These are phyloP conservation scores for Schizosaccharomyces japonicus DNA, from an alignment of 805 yeast species.

Conservation along the genomic window DNA sequence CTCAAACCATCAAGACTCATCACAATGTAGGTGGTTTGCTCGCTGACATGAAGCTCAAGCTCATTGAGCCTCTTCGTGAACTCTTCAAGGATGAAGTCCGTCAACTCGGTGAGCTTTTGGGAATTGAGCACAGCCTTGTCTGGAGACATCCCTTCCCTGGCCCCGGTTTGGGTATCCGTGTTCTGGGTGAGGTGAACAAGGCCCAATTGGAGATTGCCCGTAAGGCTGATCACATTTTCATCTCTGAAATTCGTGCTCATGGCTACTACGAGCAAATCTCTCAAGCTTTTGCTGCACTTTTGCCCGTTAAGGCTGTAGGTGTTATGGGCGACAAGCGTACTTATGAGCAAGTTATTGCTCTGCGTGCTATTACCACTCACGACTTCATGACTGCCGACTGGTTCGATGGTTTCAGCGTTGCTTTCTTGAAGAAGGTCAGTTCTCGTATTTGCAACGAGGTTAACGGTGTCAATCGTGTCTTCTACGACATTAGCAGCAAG, in stretches of 20 bases:
- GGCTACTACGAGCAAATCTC: conserved; percentile 83
- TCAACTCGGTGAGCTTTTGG: conserved; percentile 77
- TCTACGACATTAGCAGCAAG: conserved; percentile 93
- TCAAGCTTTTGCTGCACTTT: conserved; percentile 90
- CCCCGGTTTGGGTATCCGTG: conserved; percentile 98
- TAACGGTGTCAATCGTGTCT: conserved; percentile 95
- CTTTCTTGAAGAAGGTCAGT: conserved; percentile 77
- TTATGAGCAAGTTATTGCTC: conserved; percentile 95
- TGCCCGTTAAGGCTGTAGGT: conserved; percentile 97
- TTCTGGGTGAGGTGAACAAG: conserved; percentile 85
- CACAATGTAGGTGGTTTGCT: conserved; percentile 95
- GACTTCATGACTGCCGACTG: conserved; percentile 99
- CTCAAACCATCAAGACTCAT: conserved; percentile 97
- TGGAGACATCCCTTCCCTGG: conserved; percentile 99
- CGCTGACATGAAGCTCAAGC: conserved; percentile 93
- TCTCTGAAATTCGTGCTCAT: conserved; percentile 81
- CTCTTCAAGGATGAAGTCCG: conserved; percentile 97
- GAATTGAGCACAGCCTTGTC: conserved; percentile 86
- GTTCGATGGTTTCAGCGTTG: conserved; percentile 67
- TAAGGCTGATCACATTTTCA: conserved; percentile 87
- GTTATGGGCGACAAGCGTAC: conserved; percentile 99
- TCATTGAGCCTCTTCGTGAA: conserved; percentile 96
- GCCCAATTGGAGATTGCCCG: conserved; percentile 89
- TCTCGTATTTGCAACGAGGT: conserved; percentile 96
- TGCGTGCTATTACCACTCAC: conserved; percentile 89